Base-by-base conservation (phyloP, 2,329 filamentous ascomycete species). In the Calonectria pteridis region DNA sequence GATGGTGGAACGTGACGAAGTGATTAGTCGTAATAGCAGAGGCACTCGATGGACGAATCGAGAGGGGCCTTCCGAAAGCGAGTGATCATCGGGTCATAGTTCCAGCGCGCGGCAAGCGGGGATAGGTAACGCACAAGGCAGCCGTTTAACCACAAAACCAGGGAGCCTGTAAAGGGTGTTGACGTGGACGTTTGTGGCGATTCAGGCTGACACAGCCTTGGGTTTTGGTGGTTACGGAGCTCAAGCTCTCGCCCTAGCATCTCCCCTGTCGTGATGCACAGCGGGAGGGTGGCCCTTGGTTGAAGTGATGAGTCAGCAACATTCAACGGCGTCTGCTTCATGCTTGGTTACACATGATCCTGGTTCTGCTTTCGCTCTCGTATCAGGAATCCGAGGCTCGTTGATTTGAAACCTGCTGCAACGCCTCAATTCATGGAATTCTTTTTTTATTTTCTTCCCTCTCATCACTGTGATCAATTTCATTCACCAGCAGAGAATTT, bases 181-280 rank as follows among this genome's bases (percentile, higher is more conserved):
- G 70, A 76, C 67, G 76, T 67, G 72, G 58, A 28, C 23, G 53
- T 55, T 75, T 67, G 74, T 78, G 75, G 74, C 74, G 59, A 78
- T 67, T 67, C 65, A 43, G 73, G 77, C 75, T 80, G 77, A 81
- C 79, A 77, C 71, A 81, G 76, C 69, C 68, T 65, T 69, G 66
- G 64, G 40, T 73, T 67, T 66, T 75, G 74, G 28, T 59, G 51
- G 26, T 67, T 50, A 55, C 49, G 65, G 65, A 53, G 59, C 73
- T 74, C 46, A 67, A 74, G 73, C 71, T 73, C 37, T 40, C 65
- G 49, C 65, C 50, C 53, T 50, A 55, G 67, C 55, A 71, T 65
- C 31, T 35, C 29, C 50, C 71, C 67, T 59, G 55, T 37, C 64
- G 67, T 69, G 67, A 67, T 63, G 68, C 50, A 49, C 16, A 6